Conservation (phyloP, 2,329 filamentous ascomycete species). For the Dactylonectria macrodidyma region DNA sequence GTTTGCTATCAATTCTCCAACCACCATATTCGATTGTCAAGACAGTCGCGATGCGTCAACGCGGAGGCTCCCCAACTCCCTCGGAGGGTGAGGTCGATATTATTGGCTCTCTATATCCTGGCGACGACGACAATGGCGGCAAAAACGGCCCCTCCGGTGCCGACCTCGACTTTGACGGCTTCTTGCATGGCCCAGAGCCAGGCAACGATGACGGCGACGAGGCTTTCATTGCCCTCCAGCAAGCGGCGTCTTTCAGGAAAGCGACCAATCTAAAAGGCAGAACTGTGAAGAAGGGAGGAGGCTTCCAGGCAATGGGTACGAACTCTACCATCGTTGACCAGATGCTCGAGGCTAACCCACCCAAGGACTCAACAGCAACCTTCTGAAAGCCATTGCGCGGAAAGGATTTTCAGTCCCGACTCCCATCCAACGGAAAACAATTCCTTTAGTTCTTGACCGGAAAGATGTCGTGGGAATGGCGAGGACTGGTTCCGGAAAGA, state of each 20-base stretch:
- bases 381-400: constrained; percentile 90
- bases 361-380: constrained; percentile 80
- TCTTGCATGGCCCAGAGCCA: constrained; percentile 66
- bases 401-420: constrained; percentile 98
- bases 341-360: constrained; percentile 32
- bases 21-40: constrained; percentile 20
- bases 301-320: constrained; percentile 93
- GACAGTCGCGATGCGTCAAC: constrained; percentile 73
- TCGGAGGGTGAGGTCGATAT: constrained; percentile 97
- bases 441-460: constrained; percentile 89
- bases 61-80: constrained; percentile 82
- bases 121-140: constrained; percentile 66
- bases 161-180: constrained; percentile 71
- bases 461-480: constrained; percentile 99
- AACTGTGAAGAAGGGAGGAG: constrained; percentile 93
- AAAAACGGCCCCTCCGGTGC: constrained; percentile 55
- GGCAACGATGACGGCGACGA: constrained; percentile 80
- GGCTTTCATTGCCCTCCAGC: constrained; percentile 90
- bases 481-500: constrained; percentile 98
- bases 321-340: constrained; percentile 4
- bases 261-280: constrained; percentile 85
- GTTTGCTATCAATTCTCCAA: constrained; percentile 24
- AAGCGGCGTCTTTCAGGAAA: constrained; percentile 91
- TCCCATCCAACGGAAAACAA: constrained; percentile 96
- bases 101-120: constrained; percentile 80